Evolutionary conservation across 208 protist species (phyloP).

Genomic region (Trypanosoma boissoni): DNA sequence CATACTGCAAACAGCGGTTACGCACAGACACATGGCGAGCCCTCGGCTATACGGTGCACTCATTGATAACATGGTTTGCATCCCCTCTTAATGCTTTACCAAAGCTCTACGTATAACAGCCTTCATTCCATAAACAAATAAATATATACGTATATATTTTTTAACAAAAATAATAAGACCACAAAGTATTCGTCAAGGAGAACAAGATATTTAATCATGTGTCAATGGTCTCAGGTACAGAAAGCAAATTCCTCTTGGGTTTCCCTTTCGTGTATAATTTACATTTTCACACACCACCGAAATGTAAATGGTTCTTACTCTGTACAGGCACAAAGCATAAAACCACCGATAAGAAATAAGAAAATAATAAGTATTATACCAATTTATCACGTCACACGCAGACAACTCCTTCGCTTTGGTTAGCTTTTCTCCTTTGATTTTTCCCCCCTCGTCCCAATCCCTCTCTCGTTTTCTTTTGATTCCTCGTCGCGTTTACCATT

Average conservation of each 20-base stretch:
- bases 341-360: neutral
- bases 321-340: neutral
- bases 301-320: neutral
- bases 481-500: neutral
- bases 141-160: neutral
- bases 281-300: no score
- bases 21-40: slow-evolving; percentile 18
- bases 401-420: neutral
- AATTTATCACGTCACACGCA: neutral
- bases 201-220: no score
- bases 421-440: neutral
- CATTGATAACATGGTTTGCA: neutral
- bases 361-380: neutral
- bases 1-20: slow-evolving; percentile 4
- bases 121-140: neutral
- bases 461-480: neutral
- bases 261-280: no score
- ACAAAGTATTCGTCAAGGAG: no score
- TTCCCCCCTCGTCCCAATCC: neutral
- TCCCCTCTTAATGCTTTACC: neutral
- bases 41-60: slow-evolving; percentile 1
- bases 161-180: neutral
- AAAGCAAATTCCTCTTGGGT: no score
- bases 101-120: neutral
- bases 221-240: no score